Percentiles rank a stretch among this genome's conserved stretches.
These are phyloP conservation scores for Eutypa lata DNA, from an alignment of 2,329 filamentous ascomycete genomes.

Conservation along the genomic window DNA sequence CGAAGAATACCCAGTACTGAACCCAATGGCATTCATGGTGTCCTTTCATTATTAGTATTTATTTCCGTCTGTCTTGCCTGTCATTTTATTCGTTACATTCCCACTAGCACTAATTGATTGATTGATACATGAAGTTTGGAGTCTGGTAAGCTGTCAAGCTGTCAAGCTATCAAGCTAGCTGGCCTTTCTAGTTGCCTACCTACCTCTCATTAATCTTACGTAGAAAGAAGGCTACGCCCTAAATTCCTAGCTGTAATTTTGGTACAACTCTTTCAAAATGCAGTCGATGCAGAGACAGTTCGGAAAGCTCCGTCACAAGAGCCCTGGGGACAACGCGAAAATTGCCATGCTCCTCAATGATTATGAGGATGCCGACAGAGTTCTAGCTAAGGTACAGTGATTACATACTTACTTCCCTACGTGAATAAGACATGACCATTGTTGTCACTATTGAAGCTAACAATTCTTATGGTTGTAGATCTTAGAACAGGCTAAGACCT, in stretches of 20 bases:
- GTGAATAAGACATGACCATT: too few species aligned
- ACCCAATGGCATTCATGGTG: neutral
- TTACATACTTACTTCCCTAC: neutral
- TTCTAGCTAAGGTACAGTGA: slow-evolving; percentile 63
- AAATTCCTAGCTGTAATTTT: too few species aligned
- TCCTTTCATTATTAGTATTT: neutral
- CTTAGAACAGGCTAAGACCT: slow-evolving; percentile 70
- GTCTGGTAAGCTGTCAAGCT: too few species aligned
- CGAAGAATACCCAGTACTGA: too few species aligned
- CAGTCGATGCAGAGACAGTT: slow-evolving; percentile 73
- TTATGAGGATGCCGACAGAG: slow-evolving; percentile 75
- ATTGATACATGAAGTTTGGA: too few species aligned
- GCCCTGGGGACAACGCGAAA: slow-evolving; percentile 72
- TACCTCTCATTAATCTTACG: too few species aligned
- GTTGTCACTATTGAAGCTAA: slow-evolving; percentile 7
- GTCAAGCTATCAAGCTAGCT: neutral
- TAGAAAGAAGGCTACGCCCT: too few species aligned
- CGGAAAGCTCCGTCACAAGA: slow-evolving; percentile 64
- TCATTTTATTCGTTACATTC: neutral
- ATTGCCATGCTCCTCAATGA: slow-evolving; percentile 73
- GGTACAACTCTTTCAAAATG: slow-evolving; percentile 42
- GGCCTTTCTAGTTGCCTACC: neutral
- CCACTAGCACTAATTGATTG: too few species aligned
- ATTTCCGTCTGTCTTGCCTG: neutral
- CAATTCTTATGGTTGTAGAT: slow-evolving; percentile 47